Evolutionary conservation across 2,329 filamentous ascomycete genomes (phyloP).

Genomic region (Cladosporium sp.): DNA sequence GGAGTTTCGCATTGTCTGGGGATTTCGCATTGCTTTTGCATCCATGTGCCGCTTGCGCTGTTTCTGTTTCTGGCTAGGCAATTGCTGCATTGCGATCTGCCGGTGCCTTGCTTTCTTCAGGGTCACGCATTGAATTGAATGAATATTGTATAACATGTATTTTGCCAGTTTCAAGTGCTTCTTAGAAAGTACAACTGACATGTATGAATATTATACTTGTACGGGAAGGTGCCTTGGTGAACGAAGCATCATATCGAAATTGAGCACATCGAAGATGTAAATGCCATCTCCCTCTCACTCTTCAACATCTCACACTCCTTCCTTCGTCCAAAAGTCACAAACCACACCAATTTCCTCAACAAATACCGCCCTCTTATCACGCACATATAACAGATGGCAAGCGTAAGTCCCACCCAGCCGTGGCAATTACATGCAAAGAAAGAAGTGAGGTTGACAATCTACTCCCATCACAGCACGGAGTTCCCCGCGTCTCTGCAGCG

Average conservation of each 20-base stretch:
- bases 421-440: slow-evolving; percentile 31
- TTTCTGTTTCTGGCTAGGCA: background rate
- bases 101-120: background rate
- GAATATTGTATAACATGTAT: no score
- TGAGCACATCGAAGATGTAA: background rate
- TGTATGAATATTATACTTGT: background rate
- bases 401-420: slow-evolving; percentile 1
- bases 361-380: background rate
- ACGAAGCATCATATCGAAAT: background rate
- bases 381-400: background rate
- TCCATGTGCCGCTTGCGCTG: background rate
- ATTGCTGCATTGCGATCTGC: background rate
- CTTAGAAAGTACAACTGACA: background rate
- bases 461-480: slow-evolving; percentile 67
- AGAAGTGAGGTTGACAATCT: slow-evolving; percentile 25
- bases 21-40: background rate
- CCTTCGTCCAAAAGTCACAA: background rate
- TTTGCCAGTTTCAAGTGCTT: background rate
- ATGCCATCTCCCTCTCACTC: background rate
- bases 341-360: background rate
- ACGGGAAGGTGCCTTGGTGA: background rate
- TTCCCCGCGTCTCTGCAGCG: slow-evolving; percentile 59
- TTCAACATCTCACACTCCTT: background rate
- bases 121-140: background rate
- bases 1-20: background rate